phyloP scores from a whole-genome alignment of 768 basidiomycete genomes.

The Lactarius hengduanensis region DNA sequence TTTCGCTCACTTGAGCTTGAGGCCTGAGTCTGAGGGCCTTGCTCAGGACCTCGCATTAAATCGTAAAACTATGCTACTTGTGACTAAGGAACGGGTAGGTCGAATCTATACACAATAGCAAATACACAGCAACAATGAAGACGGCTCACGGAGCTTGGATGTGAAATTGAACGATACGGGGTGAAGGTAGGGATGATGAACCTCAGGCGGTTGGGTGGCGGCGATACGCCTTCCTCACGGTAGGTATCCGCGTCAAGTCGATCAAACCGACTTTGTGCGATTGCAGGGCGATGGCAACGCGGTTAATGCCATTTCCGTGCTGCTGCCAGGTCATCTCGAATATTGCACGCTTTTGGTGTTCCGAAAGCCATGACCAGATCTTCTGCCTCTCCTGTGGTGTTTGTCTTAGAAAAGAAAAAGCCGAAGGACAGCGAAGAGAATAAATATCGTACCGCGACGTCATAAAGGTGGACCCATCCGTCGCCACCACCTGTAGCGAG shows the following conservation, averaged over 20 bases:
- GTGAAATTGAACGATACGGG: not conserved
- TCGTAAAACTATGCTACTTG: not conserved
- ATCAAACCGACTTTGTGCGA: conserved; percentile 65
- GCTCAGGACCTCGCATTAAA: not conserved
- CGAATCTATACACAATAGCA: not conserved
- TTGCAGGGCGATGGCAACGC: conserved; percentile 70
- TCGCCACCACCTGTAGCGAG: conserved; percentile 80
- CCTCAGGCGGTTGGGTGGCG: conserved; percentile 5
- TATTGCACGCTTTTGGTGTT: conserved; percentile 25
- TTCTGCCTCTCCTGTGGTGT: conserved; percentile 20
- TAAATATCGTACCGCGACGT: conserved; percentile 54
- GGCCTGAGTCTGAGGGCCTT: not conserved
- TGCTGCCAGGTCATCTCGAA: conserved; percentile 31
- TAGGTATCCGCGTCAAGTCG: conserved; percentile 53
- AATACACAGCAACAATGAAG: not conserved
- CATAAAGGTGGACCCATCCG: conserved; percentile 71
- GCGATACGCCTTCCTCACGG: conserved; percentile 17
- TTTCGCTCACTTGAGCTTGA: no score
- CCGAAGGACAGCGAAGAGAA: not conserved
- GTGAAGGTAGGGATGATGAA: not conserved
- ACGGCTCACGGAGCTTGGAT: not conserved
- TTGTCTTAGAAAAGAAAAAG: not conserved
- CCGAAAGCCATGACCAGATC: conserved; percentile 29
- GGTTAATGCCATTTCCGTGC: conserved; percentile 41
- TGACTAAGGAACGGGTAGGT: not conserved